A percentile compares a stretch with the other conserved stretches of the same genome.
These are phyloP conservation scores for Tagetes patula DNA, from an alignment of 129 eudicot genomes.

Conservation along the genomic window DNA sequence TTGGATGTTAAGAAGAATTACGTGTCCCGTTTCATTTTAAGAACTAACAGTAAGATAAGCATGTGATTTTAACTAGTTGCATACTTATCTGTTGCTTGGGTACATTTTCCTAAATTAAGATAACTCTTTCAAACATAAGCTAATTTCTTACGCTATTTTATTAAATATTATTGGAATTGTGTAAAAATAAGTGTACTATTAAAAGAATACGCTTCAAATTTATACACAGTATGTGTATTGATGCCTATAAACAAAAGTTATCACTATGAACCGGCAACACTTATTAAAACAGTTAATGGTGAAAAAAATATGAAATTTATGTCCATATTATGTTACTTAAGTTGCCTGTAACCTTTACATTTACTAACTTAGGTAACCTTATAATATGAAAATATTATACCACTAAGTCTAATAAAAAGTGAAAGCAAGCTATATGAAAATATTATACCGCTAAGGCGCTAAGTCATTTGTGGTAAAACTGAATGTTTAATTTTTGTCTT, in stretches of 20 bases:
- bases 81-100: slow-evolving; percentile 4
- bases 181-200: background rate
- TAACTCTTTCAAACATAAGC: background rate
- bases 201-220: background rate
- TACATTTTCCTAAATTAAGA: background rate
- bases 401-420: background rate
- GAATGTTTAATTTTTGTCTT: background rate
- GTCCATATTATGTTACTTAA: background rate
- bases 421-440: slow-evolving; percentile 2
- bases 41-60: background rate
- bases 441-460: background rate
- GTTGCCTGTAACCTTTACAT: background rate
- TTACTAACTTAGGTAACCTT: background rate
- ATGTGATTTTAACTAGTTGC: background rate
- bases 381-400: background rate
- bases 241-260: background rate
- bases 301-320: background rate
- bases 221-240: background rate
- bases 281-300: background rate
- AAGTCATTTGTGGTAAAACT: background rate
- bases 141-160: too few species aligned
- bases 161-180: background rate
- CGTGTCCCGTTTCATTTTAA: slow-evolving; percentile 4
- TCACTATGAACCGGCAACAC: background rate
- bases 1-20: slow-evolving; percentile 19